Conservation (phyloP, 1,284 basidiomycete genomes). For the Pulveroboletus sp. region DNA sequence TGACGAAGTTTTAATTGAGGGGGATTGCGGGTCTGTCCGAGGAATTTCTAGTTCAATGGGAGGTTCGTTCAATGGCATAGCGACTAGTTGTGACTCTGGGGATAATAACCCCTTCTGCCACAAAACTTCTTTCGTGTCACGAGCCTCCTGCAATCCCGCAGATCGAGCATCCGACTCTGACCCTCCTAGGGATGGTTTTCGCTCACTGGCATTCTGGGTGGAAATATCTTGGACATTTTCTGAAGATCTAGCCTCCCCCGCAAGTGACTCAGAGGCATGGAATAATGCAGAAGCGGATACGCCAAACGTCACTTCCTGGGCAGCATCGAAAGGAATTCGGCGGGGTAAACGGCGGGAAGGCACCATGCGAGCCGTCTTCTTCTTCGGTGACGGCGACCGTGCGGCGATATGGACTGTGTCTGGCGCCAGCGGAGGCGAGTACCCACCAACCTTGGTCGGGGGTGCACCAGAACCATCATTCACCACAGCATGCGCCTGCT, state of each 20-base stretch:
- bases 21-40: not conserved
- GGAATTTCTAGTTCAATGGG: not conserved
- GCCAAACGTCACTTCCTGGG: not conserved
- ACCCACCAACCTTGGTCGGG: not conserved
- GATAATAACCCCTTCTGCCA: not conserved
- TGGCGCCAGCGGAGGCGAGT: not conserved
- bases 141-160: not conserved
- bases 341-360: conserved; percentile 29
- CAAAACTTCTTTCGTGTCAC: not conserved
- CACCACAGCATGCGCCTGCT: not conserved
- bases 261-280: not conserved
- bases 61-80: not conserved
- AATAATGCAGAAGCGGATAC: not conserved
- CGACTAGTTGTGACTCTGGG: not conserved
- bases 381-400: conserved; percentile 10
- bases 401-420: not conserved
- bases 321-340: conserved; percentile 8
- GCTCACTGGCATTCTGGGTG: conserved; percentile 4
- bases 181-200: not conserved
- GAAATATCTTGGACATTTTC: not conserved
- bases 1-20: not conserved
- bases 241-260: not conserved
- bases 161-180: not conserved
- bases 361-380: conserved; percentile 31
- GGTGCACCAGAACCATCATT: not conserved